Conservation (phyloP, 768 basidiomycete species). For the Mycena amicta region DNA sequence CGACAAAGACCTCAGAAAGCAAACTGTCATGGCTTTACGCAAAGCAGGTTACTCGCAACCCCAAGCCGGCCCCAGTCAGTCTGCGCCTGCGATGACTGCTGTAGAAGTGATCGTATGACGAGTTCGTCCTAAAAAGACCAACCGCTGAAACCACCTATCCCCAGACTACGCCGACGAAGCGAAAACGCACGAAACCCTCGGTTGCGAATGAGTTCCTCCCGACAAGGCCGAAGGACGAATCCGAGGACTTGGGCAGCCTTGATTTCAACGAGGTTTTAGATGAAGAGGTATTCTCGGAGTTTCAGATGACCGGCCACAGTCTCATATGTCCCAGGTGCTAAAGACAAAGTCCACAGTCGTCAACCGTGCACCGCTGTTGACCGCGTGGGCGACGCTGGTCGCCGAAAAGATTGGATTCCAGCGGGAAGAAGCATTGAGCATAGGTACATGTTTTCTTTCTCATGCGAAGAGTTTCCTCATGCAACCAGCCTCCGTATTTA, state of each 20-base stretch:
- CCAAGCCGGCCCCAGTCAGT: constrained; percentile 25
- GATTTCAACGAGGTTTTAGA: constrained; percentile 76
- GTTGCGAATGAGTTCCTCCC: constrained; percentile 65
- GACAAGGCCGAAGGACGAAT: constrained; percentile 51
- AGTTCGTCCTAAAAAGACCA: neutral
- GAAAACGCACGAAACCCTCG: constrained; percentile 56
- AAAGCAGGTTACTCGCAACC: constrained; percentile 58
- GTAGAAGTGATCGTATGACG: constrained; percentile 18
- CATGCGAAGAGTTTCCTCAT: neutral
- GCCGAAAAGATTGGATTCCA: constrained; percentile 86
- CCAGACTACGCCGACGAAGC: constrained; percentile 49
- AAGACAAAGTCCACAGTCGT: constrained; percentile 63
- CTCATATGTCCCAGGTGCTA: constrained; percentile 48
- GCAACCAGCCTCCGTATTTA: constrained; percentile 83
- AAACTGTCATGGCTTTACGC: constrained; percentile 58
- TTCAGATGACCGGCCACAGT: neutral
- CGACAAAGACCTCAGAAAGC: constrained; percentile 66
- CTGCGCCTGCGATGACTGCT: constrained; percentile 9
- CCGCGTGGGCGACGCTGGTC: constrained; percentile 87
- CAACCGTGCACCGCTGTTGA: constrained; percentile 95
- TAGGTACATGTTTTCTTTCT: constrained; percentile 53
- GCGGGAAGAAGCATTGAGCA: constrained; percentile 87
- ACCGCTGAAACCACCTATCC: constrained; percentile 1
- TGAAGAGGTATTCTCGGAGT: constrained; percentile 53
- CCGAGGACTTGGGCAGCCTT: constrained; percentile 51